Evolutionary conservation across 2,329 filamentous ascomycete genomes (phyloP).

Genomic region (Rhynchosporium graminicola): DNA sequence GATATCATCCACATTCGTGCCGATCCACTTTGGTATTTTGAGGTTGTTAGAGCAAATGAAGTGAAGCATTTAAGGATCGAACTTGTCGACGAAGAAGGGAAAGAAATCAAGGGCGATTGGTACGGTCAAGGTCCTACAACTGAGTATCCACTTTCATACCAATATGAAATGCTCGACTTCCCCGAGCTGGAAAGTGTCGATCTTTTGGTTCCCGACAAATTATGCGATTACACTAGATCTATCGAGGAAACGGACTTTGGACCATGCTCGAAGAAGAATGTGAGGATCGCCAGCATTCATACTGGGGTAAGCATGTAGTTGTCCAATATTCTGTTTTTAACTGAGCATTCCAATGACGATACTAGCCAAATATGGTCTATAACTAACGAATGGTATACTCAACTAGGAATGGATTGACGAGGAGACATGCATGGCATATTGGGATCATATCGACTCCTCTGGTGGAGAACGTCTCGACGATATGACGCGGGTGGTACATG

Average conservation of each 20-base stretch:
- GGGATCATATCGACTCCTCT: not conserved
- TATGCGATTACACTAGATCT: not conserved
- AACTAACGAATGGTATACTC: no score
- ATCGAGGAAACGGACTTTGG: not conserved
- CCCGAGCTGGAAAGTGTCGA: not conserved
- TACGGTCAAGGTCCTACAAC: no score
- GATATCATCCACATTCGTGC: not conserved
- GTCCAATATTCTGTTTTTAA: no score
- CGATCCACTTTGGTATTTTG: not conserved
- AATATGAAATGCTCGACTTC: not conserved
- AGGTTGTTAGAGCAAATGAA: not conserved
- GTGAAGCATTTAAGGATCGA: not conserved
- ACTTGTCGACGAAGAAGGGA: not conserved
- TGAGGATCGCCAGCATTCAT: not conserved
- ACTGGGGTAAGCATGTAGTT: not conserved
- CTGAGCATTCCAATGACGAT: no score
- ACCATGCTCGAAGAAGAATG: not conserved
- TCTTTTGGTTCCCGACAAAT: not conserved
- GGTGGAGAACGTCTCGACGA: not conserved
- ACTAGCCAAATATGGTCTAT: no score
- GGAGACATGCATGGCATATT: not conserved
- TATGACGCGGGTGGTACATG: not conserved
- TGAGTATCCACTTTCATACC: no score
- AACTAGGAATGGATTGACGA: not conserved
- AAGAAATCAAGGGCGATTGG: not conserved